These are phyloP conservation scores for Mortierella sp. DNA, from an alignment of 371 early-diverging fungal species.

Conservation along the genomic window DNA sequence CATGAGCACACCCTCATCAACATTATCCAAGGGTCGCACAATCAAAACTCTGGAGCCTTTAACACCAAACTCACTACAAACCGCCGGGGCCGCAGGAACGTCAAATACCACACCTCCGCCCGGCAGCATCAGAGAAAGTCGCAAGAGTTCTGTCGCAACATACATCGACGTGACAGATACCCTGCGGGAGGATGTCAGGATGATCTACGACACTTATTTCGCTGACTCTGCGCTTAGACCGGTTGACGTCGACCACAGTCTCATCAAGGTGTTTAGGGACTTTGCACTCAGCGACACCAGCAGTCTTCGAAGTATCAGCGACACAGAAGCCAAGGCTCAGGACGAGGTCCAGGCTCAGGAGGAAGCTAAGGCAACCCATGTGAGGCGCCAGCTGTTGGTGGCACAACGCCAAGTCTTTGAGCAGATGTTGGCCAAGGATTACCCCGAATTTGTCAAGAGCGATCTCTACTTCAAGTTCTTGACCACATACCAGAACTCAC, in stretches of 20 bases:
- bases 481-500: constrained; percentile 38
- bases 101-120: not conserved
- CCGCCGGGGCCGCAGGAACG: not conserved
- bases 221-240: constrained; percentile 66
- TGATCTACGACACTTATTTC: constrained; percentile 82
- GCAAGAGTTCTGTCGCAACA: constrained; percentile 30
- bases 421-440: constrained; percentile 74
- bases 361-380: constrained; percentile 49
- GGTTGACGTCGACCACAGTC: constrained; percentile 57
- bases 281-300: constrained; percentile 31
- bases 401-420: constrained; percentile 73
- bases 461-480: constrained; percentile 76
- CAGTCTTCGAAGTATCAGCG: constrained; percentile 10
- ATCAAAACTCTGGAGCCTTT: constrained; percentile 15
- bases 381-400: constrained; percentile 43
- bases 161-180: constrained; percentile 50
- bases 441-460: constrained; percentile 73
- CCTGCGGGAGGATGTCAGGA: constrained; percentile 69
- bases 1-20: constrained; percentile 28
- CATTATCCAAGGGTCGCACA: constrained; percentile 18
- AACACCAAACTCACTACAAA: constrained; percentile 34
- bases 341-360: constrained; percentile 21
- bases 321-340: constrained; percentile 14
- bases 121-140: constrained; percentile 21
- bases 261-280: constrained; percentile 38